Evolutionary conservation across 2,329 filamentous ascomycete species (phyloP).

Genomic region (Aspergillus aculeatus): DNA sequence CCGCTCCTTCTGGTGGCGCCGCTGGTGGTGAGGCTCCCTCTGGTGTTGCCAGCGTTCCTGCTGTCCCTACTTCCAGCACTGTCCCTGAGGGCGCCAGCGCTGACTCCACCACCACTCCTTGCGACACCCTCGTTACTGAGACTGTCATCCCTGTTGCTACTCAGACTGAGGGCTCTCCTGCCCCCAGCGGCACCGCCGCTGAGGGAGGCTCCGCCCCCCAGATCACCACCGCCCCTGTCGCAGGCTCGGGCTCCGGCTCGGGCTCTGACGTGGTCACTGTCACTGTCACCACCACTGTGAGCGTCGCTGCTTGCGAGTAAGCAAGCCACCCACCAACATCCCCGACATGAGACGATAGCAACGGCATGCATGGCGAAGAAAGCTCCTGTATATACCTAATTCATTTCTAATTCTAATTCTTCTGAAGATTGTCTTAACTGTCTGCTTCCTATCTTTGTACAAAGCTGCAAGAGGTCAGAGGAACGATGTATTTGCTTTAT

Average conservation of each 20-base stretch:
- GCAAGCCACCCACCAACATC: conserved; percentile 6
- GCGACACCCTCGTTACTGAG: conserved; percentile 15
- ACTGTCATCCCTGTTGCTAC: conserved; percentile 13
- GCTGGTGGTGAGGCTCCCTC: not conserved
- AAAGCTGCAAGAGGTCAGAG: not conserved
- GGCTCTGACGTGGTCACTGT: conserved; percentile 21
- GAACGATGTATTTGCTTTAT: conserved; percentile 11
- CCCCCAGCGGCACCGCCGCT: conserved; percentile 8
- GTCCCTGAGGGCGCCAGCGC: conserved; percentile 5
- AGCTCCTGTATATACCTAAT: conserved; percentile 35
- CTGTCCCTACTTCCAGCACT: conserved; percentile 5
- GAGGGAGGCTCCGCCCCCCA: conserved; percentile 13
- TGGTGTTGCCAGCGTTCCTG: conserved; percentile 7
- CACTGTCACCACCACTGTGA: conserved; percentile 26
- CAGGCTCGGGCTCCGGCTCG: conserved; percentile 14
- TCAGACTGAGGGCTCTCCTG: conserved; percentile 8
- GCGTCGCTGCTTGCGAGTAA: conserved; percentile 22
- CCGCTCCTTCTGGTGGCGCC: not conserved
- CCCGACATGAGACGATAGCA: conserved; percentile 23
- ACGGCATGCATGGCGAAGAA: conserved; percentile 24
- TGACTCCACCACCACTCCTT: conserved; percentile 9
- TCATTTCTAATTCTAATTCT: conserved; percentile 31
- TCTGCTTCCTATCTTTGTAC: conserved; percentile 1
- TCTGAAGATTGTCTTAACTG: conserved; percentile 11
- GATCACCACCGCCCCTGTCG: conserved; percentile 19